Percentiles rank a stretch among this genome's conserved stretches.
phyloP scores from a whole-genome alignment of 331 rosid species.

The Spiraea crenata region DNA sequence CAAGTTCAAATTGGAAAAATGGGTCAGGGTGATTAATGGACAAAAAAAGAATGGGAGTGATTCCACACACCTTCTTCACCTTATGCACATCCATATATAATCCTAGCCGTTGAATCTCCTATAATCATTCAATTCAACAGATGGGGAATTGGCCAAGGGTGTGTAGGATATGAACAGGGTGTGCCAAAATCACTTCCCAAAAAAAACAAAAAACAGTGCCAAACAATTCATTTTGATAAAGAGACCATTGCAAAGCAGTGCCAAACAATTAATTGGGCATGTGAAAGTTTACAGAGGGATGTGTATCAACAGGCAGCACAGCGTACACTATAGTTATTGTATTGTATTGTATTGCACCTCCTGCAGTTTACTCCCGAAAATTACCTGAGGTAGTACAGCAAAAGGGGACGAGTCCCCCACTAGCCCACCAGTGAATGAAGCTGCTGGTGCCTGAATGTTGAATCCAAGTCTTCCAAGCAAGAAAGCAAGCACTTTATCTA shows the following conservation, averaged over 20 bases:
- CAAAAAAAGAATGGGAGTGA: no score
- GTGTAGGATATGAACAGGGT: no score
- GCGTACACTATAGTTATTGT: no score
- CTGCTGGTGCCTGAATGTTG: slow-evolving; percentile 46
- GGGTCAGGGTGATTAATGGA: slow-evolving; percentile 2
- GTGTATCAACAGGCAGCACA: no score
- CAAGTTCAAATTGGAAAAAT: not conserved
- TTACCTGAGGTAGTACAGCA: slow-evolving; percentile 74
- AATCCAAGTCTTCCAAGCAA: slow-evolving; percentile 68
- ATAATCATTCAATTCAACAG: no score
- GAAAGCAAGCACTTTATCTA: slow-evolving; percentile 75
- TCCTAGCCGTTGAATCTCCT: no score
- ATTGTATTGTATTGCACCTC: not conserved
- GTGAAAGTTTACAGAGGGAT: not conserved
- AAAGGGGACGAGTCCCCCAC: slow-evolving; percentile 85
- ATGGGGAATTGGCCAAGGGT: no score
- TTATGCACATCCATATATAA: no score
- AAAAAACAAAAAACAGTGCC: no score
- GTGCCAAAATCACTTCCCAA: no score
- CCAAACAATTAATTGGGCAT: not conserved
- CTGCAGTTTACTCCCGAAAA: slow-evolving; percentile 17
- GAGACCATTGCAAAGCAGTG: not conserved
- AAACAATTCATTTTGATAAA: no score
- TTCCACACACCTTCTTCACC: no score
- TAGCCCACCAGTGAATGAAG: slow-evolving; percentile 85